Evolutionary conservation across 1,139 yeast genomes (phyloP).

Genomic region (Yamadazyma triangularis): DNA sequence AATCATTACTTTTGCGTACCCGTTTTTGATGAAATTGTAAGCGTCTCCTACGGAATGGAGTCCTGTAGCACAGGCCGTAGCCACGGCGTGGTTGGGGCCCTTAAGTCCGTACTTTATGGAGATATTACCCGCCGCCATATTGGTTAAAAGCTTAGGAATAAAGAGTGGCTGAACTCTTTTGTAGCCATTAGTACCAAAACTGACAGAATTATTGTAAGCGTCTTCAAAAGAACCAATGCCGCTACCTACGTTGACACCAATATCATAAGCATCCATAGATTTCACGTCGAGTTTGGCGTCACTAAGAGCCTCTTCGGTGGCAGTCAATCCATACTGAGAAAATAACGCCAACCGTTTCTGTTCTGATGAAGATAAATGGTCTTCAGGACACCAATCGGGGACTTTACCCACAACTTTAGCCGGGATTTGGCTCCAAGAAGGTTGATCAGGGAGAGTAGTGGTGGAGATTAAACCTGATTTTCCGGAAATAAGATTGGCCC

Average conservation of each 20-base stretch:
- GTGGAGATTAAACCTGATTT: conserved; percentile 59
- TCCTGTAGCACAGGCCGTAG: conserved; percentile 98
- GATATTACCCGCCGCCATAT: conserved; percentile 94
- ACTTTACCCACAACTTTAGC: conserved; percentile 73
- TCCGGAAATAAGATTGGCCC: conserved; percentile 49
- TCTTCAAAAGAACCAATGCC: conserved; percentile 92
- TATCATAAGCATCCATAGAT: conserved; percentile 22
- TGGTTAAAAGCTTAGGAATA: conserved; percentile 76
- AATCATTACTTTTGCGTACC: conserved; percentile 80
- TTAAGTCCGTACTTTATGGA: conserved; percentile 70
- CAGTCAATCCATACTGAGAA: conserved; percentile 74
- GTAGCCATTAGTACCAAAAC: conserved; percentile 52
- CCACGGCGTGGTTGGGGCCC: conserved; percentile 86
- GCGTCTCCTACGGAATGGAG: conserved; percentile 94
- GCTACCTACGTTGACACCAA: conserved; percentile 86
- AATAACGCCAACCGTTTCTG: conserved; percentile 64
- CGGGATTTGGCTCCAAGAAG: conserved; percentile 58
- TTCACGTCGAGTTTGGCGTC: conserved; percentile 52
- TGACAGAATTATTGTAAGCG: conserved; percentile 54
- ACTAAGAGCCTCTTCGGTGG: conserved; percentile 69
- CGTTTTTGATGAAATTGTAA: conserved; percentile 68
- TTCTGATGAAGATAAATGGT: conserved; percentile 42
- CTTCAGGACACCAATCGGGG: conserved; percentile 51
- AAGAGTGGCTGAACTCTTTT: conserved; percentile 79
- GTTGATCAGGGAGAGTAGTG: conserved; percentile 41